Evolutionary conservation across 2,329 filamentous ascomycete genomes (phyloP), one percentile per base, ranked within the genome.

Genomic region (Microthyrium microscopicum): DNA sequence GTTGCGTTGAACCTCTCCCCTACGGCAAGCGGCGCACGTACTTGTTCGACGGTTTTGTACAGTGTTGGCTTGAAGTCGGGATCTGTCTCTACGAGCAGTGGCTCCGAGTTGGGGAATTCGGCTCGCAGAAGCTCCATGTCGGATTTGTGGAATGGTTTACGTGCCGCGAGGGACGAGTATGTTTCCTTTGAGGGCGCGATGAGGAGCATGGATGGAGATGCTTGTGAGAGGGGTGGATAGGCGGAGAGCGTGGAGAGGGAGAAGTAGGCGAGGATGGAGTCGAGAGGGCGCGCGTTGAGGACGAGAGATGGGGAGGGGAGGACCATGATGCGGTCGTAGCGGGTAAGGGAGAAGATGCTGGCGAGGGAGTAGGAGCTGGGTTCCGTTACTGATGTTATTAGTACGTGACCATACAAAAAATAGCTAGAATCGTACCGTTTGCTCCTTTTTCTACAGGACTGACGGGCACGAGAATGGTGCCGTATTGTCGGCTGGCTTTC

Each of bases 261-360:
- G 32, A 49, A 46, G 21, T 53, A 53, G 38, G 56, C 56, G 27
- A 60, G 51, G 21, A 57, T 36, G 11, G 52, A 52, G 42, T 64
- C 62, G 36, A 66, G 42, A 2, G 56, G 53, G n/a, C 54, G 54
- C 8, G 60, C 54, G 39, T 64, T 58, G 13, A 63, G 48, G 27
- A 65, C 40, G 16, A 61, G 40, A 1, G 61, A 61, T 0, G 61
- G 60, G 1, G 54, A 52, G 18, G 59, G 52, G 20, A 66, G 49
- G 28, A 55, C 54, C 19, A 66, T 44, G 7, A 62, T 44, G 5
- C 60, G 49, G 39, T 64, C 59, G 31, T 60, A 58, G 21, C 58
- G 57, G 18, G 52, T 50, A 20, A 64, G 46, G 4, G 52, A 55
- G 35, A 56, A 62, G 0, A 61, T 45, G 39, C 50, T 58, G n/a